phyloP scores from a whole-genome alignment of 176 grass and related monocot species.

The Thalia dealbata region DNA sequence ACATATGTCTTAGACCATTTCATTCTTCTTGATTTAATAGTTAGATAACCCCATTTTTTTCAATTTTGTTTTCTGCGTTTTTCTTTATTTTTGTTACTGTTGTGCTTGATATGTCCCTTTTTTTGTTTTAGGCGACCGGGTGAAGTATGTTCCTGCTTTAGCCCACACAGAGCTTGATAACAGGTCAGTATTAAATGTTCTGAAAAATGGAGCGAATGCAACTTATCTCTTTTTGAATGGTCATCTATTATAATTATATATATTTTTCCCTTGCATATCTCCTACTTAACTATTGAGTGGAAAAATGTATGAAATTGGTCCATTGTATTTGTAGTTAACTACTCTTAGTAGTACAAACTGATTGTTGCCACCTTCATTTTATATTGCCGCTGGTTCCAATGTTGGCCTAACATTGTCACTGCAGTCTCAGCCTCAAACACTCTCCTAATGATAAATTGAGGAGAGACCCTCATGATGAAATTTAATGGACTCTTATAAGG shows the following conservation, averaged over 20 bases:
- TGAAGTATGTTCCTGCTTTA: constrained; percentile 56
- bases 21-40: background rate
- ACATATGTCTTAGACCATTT: background rate
- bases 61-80: background rate
- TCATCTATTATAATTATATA: background rate
- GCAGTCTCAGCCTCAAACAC: too few species aligned
- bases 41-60: background rate
- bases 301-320: too few species aligned
- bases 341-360: too few species aligned
- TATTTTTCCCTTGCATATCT: too few species aligned
- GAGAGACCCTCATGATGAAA: too few species aligned
- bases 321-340: too few species aligned
- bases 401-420: too few species aligned
- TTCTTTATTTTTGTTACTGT: background rate
- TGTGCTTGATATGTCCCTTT: background rate
- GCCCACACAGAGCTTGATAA: constrained; percentile 41
- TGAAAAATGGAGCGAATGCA: background rate
- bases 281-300: too few species aligned
- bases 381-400: too few species aligned
- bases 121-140: constrained; percentile 67
- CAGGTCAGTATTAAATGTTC: constrained; percentile 38
- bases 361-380: too few species aligned
- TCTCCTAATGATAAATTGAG: too few species aligned
- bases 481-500: too few species aligned
- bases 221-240: background rate